Percentiles rank a stretch among this genome's conserved stretches.
phyloP scores from a whole-genome alignment of 805 yeast species.

The Kodamaea jinghongensis region DNA sequence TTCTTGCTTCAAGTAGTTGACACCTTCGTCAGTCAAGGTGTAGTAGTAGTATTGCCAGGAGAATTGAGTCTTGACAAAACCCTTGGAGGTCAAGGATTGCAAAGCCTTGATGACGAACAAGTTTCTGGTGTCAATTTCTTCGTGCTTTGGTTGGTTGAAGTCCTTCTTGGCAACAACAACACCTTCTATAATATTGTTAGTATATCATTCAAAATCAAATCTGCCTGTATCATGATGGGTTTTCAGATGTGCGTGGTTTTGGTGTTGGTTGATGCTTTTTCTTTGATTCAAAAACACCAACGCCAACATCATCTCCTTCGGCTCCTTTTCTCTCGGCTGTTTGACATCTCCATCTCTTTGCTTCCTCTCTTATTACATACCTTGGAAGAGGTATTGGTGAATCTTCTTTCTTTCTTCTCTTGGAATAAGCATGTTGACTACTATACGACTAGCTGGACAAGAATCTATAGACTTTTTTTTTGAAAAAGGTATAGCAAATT shows the following conservation, averaged over 20 bases:
- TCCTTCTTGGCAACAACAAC: slow-evolving; percentile 99
- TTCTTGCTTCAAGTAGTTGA: slow-evolving; percentile 96
- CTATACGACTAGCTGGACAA: slow-evolving; percentile 13
- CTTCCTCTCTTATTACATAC: slow-evolving; percentile 49
- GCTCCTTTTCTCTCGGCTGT: too few species aligned
- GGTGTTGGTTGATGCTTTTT: too few species aligned
- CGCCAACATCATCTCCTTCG: too few species aligned
- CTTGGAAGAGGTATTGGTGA: slow-evolving; percentile 98
- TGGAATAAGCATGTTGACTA: slow-evolving; percentile 88
- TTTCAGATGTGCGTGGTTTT: too few species aligned
- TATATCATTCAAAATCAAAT: slow-evolving; percentile 15
- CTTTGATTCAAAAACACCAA: too few species aligned
- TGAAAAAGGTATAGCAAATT: slow-evolving; percentile 1
- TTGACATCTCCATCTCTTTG: too few species aligned
- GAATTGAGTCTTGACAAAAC: slow-evolving; percentile 99
- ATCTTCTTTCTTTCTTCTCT: slow-evolving; percentile 99
- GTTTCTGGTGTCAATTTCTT: slow-evolving; percentile 97
- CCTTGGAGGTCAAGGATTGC: slow-evolving; percentile 98
- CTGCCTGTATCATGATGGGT: not conserved
- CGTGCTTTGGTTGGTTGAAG: slow-evolving; percentile 96
- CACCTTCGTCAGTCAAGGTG: slow-evolving; percentile 99
- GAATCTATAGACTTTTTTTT: slow-evolving; percentile 7
- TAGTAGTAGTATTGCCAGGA: slow-evolving; percentile 99
- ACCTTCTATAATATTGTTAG: slow-evolving; percentile 74
- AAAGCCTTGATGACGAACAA: slow-evolving; percentile 97